These are phyloP conservation scores for Trichoderma atrobrunneum DNA, from an alignment of 2,329 filamentous ascomycete genomes.

Conservation along the genomic window DNA sequence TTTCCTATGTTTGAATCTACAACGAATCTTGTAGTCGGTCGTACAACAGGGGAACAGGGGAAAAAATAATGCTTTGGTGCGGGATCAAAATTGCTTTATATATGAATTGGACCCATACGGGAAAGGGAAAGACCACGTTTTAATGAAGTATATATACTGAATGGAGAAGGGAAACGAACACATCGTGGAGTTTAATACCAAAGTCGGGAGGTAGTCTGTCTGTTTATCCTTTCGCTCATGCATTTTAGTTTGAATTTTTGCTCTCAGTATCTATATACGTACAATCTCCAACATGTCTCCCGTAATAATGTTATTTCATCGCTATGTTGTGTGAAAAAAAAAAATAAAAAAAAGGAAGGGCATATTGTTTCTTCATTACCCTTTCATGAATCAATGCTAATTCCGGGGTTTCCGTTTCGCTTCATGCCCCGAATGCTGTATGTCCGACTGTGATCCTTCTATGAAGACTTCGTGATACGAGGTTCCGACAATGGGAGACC, in stretches of 20 bases:
- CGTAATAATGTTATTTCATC: background rate
- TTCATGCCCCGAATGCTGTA: background rate
- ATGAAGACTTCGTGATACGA: background rate
- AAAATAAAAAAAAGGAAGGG: background rate
- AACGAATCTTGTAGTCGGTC: background rate
- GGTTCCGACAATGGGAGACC: background rate
- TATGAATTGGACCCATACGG: background rate
- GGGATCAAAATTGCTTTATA: background rate
- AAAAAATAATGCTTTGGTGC: background rate
- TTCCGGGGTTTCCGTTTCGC: background rate
- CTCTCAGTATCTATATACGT: constrained; percentile 1
- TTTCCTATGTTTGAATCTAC: background rate
- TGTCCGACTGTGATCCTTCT: background rate
- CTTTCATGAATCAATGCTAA: background rate
- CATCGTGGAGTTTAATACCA: background rate
- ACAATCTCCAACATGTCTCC: background rate
- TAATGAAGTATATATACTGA: background rate
- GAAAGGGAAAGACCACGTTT: background rate
- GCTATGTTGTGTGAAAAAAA: background rate
- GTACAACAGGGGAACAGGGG: background rate
- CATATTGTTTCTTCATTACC: background rate
- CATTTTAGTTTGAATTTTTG: background rate
- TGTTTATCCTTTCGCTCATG: background rate
- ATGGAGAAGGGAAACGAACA: background rate
- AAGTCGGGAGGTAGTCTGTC: background rate